These are phyloP conservation scores for Coleophoma eucalyptorum DNA, from an alignment of 2,329 filamentous ascomycete species.

Conservation along the genomic window DNA sequence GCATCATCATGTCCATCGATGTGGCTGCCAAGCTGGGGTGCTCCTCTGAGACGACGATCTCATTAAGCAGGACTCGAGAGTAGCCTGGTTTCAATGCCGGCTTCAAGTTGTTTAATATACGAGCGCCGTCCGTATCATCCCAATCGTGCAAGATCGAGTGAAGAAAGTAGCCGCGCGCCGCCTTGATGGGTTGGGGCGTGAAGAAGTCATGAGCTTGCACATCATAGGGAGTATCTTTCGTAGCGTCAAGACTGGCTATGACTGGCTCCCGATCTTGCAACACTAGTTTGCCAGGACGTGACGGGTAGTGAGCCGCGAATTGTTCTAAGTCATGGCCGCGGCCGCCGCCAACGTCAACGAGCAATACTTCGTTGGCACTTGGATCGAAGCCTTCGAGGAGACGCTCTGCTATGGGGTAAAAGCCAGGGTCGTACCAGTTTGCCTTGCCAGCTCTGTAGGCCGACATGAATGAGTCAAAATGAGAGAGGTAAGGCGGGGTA, in stretches of 20 bases:
- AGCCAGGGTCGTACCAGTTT: too few species aligned
- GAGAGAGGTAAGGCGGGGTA: too few species aligned
- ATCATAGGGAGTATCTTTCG: not conserved
- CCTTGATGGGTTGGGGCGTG: constrained; percentile 8
- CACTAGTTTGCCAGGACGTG: constrained; percentile 30
- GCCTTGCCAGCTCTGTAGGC: too few species aligned
- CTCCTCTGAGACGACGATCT: not conserved
- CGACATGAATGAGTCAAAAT: too few species aligned
- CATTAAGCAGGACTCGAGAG: not conserved
- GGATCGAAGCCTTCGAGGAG: too few species aligned
- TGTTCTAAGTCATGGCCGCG: constrained; percentile 33
- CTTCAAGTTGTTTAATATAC: constrained; percentile 19
- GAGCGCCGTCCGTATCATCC: constrained; percentile 17
- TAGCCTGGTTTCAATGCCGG: constrained; percentile 15
- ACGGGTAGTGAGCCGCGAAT: constrained; percentile 27
- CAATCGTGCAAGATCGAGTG: constrained; percentile 26
- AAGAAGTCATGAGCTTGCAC: not conserved
- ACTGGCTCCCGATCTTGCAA: constrained; percentile 35
- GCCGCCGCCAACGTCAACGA: constrained; percentile 38
- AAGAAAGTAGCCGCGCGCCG: constrained; percentile 24
- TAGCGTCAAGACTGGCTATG: constrained; percentile 13
- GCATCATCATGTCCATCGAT: constrained; percentile 31
- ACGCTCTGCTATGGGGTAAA: too few species aligned
- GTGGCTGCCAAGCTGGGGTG: constrained; percentile 31
- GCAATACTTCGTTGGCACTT: constrained; percentile 16